Evolutionary conservation across 345 rosid species (phyloP).

Genomic region (Brassica carinata): DNA sequence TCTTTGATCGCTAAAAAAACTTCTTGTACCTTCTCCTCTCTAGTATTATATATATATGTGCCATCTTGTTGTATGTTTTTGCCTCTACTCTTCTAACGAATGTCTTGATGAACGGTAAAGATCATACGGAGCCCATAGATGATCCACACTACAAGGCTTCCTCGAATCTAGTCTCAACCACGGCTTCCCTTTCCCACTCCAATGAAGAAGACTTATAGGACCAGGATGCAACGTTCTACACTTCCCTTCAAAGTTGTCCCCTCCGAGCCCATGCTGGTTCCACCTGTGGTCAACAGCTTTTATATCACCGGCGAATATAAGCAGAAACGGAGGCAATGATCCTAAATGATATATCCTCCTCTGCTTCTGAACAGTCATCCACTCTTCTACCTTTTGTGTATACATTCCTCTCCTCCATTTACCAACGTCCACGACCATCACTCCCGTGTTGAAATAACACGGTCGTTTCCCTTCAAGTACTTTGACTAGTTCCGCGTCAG

Average conservation of each 20-base stretch:
- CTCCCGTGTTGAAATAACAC: slow-evolving; percentile 73
- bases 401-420: slow-evolving; percentile 61
- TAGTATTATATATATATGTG: slow-evolving; percentile 19
- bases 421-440: slow-evolving; percentile 64
- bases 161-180: slow-evolving; percentile 63
- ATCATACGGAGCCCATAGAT: slow-evolving; percentile 75
- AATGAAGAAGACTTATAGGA: slow-evolving; percentile 66
- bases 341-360: slow-evolving; percentile 68
- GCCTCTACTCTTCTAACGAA: slow-evolving; percentile 49
- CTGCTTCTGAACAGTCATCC: slow-evolving; percentile 61
- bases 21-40: slow-evolving; percentile 33
- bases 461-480: slow-evolving; percentile 57
- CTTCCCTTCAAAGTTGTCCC: slow-evolving; percentile 62
- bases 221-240: slow-evolving; percentile 72
- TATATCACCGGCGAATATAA: slow-evolving; percentile 63
- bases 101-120: slow-evolving; percentile 60
- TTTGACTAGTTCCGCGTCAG: slow-evolving; percentile 42
- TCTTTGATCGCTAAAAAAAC: slow-evolving; percentile 30
- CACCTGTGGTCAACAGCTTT: slow-evolving; percentile 66
- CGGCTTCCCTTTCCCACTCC: slow-evolving; percentile 80
- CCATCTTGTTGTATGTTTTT: background rate
- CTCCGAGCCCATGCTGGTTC: slow-evolving; percentile 78
- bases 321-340: slow-evolving; percentile 65
- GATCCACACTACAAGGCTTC: slow-evolving; percentile 64
- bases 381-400: slow-evolving; percentile 55